A percentile compares a stretch with the other conserved stretches of the same genome.
These are phyloP conservation scores for Posidonia oceanica DNA, from an alignment of 116 monocot genomes.

Conservation along the genomic window DNA sequence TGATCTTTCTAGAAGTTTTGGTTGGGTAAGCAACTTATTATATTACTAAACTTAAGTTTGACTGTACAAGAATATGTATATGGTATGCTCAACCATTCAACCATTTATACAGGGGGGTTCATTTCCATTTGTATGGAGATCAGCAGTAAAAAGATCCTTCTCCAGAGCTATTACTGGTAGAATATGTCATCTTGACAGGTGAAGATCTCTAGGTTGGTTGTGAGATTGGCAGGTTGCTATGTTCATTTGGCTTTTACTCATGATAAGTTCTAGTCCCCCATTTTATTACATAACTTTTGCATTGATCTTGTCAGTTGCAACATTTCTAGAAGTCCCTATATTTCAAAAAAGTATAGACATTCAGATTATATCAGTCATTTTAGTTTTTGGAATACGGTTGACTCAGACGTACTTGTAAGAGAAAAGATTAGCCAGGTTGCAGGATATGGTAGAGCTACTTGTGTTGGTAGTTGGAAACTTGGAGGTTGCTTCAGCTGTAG, in stretches of 20 bases:
- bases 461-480: too few species aligned
- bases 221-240: background rate
- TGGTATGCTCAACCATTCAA: background rate
- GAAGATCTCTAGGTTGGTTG: slow-evolving; percentile 2
- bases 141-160: slow-evolving; percentile 62
- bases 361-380: too few species aligned
- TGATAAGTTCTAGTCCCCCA: background rate
- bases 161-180: slow-evolving; percentile 38
- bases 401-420: too few species aligned
- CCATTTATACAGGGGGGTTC: slow-evolving; percentile 59
- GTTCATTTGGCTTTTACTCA: background rate
- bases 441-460: too few species aligned
- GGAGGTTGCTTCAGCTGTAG: too few species aligned
- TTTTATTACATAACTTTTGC: too few species aligned
- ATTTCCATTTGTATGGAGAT: slow-evolving; percentile 87
- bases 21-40: slow-evolving; percentile 47
- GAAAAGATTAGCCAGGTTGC: too few species aligned
- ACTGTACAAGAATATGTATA: background rate
- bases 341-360: too few species aligned
- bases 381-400: too few species aligned
- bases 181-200: slow-evolving; percentile 78
- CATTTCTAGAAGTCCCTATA: too few species aligned
- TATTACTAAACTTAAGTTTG: background rate
- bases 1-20: slow-evolving; percentile 95
- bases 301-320: too few species aligned